Evolutionary conservation across 257 asterid species (phyloP).

Genomic region (Avicennia marina): DNA sequence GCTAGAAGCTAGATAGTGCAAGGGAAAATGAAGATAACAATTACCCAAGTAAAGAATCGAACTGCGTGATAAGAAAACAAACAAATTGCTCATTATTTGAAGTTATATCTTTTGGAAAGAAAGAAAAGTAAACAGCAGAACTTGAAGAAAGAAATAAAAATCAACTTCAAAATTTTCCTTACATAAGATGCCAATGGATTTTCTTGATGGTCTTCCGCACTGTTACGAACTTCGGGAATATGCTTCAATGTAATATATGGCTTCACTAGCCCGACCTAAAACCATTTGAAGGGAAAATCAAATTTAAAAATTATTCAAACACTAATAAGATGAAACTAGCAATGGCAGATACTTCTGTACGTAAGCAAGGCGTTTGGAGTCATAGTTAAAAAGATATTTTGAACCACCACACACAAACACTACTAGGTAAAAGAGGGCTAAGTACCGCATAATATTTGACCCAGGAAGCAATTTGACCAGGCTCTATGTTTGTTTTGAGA

Average conservation of each 20-base stretch:
- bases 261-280: constrained; percentile 61
- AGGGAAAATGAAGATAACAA: too few species aligned
- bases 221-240: constrained; percentile 68
- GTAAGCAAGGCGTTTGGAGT: not conserved
- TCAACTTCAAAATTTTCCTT: too few species aligned
- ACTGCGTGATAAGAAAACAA: too few species aligned
- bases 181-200: too few species aligned
- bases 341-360: not conserved
- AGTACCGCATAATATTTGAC: constrained; percentile 62
- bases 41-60: too few species aligned
- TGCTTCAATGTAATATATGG: constrained; percentile 62
- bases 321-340: not conserved
- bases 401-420: not conserved
- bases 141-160: too few species aligned
- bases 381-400: not conserved
- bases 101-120: too few species aligned
- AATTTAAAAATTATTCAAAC: not conserved
- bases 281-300: constrained; percentile 9
- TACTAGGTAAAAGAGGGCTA: constrained; percentile 2
- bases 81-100: too few species aligned
- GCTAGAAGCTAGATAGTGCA: too few species aligned
- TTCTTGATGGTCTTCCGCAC: too few species aligned
- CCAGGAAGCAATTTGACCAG: constrained; percentile 59
- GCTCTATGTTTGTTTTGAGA: constrained; percentile 45
- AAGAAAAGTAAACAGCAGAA: too few species aligned